Conservation (phyloP, 2,329 filamentous ascomycete species). For the Aspergillus caelatus region DNA sequence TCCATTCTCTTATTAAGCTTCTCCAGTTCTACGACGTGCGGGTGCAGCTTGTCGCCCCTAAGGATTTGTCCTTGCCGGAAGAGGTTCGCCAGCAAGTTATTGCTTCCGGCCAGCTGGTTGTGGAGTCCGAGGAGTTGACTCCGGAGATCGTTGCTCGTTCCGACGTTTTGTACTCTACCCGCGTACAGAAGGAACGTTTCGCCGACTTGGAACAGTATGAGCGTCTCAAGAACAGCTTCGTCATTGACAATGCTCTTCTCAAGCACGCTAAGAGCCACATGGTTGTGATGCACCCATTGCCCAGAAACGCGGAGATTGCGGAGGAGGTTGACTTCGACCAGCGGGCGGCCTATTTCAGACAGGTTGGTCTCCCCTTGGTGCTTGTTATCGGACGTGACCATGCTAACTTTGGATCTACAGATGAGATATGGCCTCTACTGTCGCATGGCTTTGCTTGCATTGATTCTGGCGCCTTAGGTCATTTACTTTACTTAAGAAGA, state of each 20-base stretch:
- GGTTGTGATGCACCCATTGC: slow-evolving; percentile 93
- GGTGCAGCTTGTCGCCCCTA: slow-evolving; percentile 87
- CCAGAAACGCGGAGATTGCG: slow-evolving; percentile 87
- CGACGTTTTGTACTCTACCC: slow-evolving; percentile 95
- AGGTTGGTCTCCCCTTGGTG: slow-evolving; percentile 66
- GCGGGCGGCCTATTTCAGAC: slow-evolving; percentile 95
- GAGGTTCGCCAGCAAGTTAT: slow-evolving; percentile 74
- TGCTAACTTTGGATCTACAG: slow-evolving; percentile 58
- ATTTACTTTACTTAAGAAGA: slow-evolving; percentile 21
- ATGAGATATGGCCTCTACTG: slow-evolving; percentile 98
- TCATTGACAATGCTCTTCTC: slow-evolving; percentile 87
- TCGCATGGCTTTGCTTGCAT: slow-evolving; percentile 92
- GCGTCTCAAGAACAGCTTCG: slow-evolving; percentile 81
- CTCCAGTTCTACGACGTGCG: slow-evolving; percentile 94
- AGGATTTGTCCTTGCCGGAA: slow-evolving; percentile 73
- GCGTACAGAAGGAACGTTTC: slow-evolving; percentile 96
- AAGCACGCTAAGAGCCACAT: slow-evolving; percentile 90
- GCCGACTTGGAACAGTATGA: slow-evolving; percentile 79
- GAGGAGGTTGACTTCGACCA: slow-evolving; percentile 98
- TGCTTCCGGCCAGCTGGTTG: slow-evolving; percentile 73
- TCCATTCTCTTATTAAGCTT: slow-evolving; percentile 92
- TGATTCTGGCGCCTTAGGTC: slow-evolving; percentile 72
- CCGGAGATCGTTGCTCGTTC: slow-evolving; percentile 82
- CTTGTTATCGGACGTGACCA: background rate
- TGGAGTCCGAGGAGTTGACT: slow-evolving; percentile 77